Conservation (phyloP, 306 rosid species). For the Ochetophila trinervis region DNA sequence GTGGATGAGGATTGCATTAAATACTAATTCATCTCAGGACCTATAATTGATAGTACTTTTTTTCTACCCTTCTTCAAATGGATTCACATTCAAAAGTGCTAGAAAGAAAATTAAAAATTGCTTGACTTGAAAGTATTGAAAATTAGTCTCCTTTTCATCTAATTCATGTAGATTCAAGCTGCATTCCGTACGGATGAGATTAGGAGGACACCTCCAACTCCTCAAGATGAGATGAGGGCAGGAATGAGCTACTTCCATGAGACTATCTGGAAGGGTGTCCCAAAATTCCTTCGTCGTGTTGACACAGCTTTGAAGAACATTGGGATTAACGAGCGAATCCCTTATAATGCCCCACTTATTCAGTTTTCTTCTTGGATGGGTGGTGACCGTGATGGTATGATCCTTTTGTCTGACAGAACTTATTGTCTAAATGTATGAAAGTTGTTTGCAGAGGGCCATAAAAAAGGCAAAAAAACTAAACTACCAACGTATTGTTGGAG, state of each 20-base stretch:
- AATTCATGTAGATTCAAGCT: slow-evolving; percentile 77
- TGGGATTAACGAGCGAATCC: slow-evolving; percentile 87
- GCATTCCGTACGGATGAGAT: slow-evolving; percentile 98
- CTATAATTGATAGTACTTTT: too few species aligned
- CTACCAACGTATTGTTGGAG: neutral
- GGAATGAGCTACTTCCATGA: slow-evolving; percentile 99
- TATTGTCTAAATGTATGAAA: neutral
- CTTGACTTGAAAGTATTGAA: slow-evolving; percentile 8
- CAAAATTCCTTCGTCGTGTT: slow-evolving; percentile 87
- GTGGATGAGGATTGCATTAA: neutral
- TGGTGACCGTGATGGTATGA: slow-evolving; percentile 96
- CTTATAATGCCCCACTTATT: slow-evolving; percentile 93
- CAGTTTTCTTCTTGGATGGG: slow-evolving; percentile 99
- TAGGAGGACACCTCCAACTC: slow-evolving; percentile 89
- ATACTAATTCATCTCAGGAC: too few species aligned
- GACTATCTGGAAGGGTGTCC: slow-evolving; percentile 96
- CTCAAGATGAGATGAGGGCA: slow-evolving; percentile 99
- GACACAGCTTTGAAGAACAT: slow-evolving; percentile 94
- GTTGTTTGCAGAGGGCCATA: neutral
- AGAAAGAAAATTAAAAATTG: neutral
- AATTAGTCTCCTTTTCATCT: slow-evolving; percentile 9
- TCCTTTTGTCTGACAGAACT: slow-evolving; percentile 12
- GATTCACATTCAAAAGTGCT: slow-evolving; percentile 2
- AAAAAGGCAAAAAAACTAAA: neutral
- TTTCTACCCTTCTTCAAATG: neutral